Conservation (phyloP, 257 asterid genomes). For the Solanum rostratum region DNA sequence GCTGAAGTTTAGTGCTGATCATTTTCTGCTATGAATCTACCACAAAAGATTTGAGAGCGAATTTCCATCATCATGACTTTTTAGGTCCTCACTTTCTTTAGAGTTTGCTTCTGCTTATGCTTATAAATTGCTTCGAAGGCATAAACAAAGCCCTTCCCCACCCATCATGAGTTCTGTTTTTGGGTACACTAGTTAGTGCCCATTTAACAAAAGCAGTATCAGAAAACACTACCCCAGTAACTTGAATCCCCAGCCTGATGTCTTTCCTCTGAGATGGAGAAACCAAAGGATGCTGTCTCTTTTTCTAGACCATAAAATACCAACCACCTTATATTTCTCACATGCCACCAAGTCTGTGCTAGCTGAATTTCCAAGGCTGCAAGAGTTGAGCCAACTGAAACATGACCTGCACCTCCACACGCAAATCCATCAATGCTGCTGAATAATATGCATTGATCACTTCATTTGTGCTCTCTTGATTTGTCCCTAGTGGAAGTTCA, state of each 20-base stretch:
- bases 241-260: slow-evolving; percentile 66
- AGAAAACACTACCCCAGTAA: slow-evolving; percentile 59
- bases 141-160: slow-evolving; percentile 86
- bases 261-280: slow-evolving; percentile 73
- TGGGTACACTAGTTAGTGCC: slow-evolving; percentile 54
- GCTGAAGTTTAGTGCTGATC: background rate
- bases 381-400: slow-evolving; percentile 51
- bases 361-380: slow-evolving; percentile 60
- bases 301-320: slow-evolving; percentile 77
- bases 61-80: slow-evolving; percentile 69
- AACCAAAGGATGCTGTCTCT: slow-evolving; percentile 86
- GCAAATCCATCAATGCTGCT: slow-evolving; percentile 73
- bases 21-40: slow-evolving; percentile 81
- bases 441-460: slow-evolving; percentile 84
- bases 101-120: slow-evolving; percentile 33
- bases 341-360: slow-evolving; percentile 90
- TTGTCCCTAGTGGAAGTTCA: slow-evolving; percentile 77
- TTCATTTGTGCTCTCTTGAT: slow-evolving; percentile 90
- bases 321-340: slow-evolving; percentile 60
- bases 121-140: slow-evolving; percentile 72
- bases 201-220: slow-evolving; percentile 54
- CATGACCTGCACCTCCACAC: slow-evolving; percentile 73
- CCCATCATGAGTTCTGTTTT: slow-evolving; percentile 76
- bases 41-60: slow-evolving; percentile 68
- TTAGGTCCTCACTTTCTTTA: slow-evolving; percentile 30